Evolutionary conservation across 495 filamentous ascomycete genomes (phyloP).

Genomic region (Neurospora tetrasperma): DNA sequence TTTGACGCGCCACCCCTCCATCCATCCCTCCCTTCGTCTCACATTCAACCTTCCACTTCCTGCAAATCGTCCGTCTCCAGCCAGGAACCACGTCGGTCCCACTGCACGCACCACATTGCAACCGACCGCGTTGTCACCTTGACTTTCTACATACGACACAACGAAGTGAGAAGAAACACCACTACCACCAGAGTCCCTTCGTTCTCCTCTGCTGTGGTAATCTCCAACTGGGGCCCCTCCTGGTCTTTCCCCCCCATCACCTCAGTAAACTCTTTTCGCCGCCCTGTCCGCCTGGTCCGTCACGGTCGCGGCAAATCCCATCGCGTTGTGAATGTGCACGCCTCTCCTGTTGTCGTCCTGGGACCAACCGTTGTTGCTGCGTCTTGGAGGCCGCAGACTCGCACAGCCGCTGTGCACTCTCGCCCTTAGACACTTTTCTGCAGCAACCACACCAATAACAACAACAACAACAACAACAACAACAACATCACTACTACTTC

Average conservation of each 20-base stretch:
- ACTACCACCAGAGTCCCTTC: not conserved
- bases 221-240: not conserved
- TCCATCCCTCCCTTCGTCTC: not conserved
- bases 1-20: not conserved
- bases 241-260: not conserved
- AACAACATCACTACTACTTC: not conserved
- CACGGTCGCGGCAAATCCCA: not conserved
- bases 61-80: not conserved
- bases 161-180: not conserved
- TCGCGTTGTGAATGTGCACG: constrained; percentile 5
- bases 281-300: not conserved
- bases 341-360: constrained; percentile 2
- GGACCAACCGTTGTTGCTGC: constrained; percentile 1
- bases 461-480: not conserved
- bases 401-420: constrained; percentile 3
- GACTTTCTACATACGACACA: not conserved
- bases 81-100: not conserved
- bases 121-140: constrained; percentile 1
- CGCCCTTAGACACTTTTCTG: not conserved
- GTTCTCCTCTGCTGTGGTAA: not conserved
- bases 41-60: not conserved
- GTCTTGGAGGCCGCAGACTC: constrained; percentile 2
- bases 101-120: not conserved
- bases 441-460: not conserved
- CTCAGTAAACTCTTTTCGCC: not conserved